Base-by-base conservation (phyloP, 2,329 filamentous ascomycete genomes). In the Davidsoniella neocaledoniae region DNA sequence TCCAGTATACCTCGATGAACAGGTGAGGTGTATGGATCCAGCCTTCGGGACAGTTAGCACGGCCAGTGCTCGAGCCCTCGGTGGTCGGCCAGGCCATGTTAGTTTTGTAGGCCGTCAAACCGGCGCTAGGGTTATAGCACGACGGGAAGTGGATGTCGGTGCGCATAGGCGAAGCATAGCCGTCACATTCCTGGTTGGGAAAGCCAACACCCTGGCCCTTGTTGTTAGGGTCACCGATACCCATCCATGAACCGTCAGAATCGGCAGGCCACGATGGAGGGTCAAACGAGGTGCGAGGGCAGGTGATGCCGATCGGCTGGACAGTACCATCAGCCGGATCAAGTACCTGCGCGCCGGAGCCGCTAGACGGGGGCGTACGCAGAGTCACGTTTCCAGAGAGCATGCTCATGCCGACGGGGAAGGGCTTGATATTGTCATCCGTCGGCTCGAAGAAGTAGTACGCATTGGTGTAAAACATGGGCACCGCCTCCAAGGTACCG, bases 361-460 rank as follows among this genome's bases (percentile, higher is more conserved):
- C 73, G 46, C 67, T 67, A 39, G 64, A 60, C n/a, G 78, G 78
- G 54, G 73, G 72, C 17, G 71, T 67, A 49, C 81, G 74, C 53
- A 71, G 67, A 59, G 61, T 68, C 10, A 76, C 64, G 58, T 85
- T 70, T 46, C 84, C 84, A 53, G 72, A 76, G 50, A 88, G 58
- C 69, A 90, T 85, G 59, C 79, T 76, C 56, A 90, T 72, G 17
- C 79, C 81, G 8, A 71, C 60, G 9, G 83, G 84, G 67, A 86
- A 88, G 12, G 82, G 70, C 57, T 73, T 70, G 59, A 86, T 73
- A 21, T 78, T 69, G 57, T 86, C 79, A 55, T 79, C 71, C 56
- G 76, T 75, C 41, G 67, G 58, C 56, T 81, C 76, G 61, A 81
- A 80, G 64, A 82, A 79, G 66, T 90, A 88, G 68, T 91, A 91